Percentiles rank a stretch among this genome's conserved stretches.
Conservation (phyloP, 305 asterid species). For the Ilex paraguariensis region DNA sequence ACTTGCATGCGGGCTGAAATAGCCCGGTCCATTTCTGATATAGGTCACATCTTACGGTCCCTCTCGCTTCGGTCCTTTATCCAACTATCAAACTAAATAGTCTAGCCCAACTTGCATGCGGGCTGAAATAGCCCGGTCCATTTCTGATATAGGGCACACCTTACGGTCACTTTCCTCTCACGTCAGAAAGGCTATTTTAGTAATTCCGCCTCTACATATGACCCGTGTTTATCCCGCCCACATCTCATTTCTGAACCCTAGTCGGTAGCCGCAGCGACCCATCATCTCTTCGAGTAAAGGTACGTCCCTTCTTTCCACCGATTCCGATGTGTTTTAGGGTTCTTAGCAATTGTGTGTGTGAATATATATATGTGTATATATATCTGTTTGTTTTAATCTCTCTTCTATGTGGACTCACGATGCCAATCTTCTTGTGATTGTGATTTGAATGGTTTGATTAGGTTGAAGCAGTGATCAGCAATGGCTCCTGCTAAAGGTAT, state of each 20-base stretch:
- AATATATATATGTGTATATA: no score
- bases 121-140: no score
- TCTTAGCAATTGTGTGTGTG: not conserved
- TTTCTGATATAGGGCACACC: no score
- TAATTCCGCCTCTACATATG: not conserved
- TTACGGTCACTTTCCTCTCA: no score
- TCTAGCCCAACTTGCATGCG: no score
- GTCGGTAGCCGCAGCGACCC: not conserved
- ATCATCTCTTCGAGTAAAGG: no score
- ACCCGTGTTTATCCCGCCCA: not conserved
- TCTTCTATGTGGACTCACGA: no score
- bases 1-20: no score
- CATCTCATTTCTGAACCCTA: not conserved
- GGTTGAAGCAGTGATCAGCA: not conserved
- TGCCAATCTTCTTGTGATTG: not conserved
- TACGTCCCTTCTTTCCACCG: not conserved
- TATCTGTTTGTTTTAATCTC: not conserved
- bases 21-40: no score
- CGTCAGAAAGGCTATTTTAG: not conserved
- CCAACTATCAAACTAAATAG: no score
- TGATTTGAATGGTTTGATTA: not conserved
- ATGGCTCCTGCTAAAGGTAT: constrained; percentile 1
- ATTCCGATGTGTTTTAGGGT: not conserved
- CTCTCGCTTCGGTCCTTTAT: no score
- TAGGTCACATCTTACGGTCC: no score